Evolutionary conservation across 179 eudicot species (phyloP).

Genomic region (Silene vulgaris): DNA sequence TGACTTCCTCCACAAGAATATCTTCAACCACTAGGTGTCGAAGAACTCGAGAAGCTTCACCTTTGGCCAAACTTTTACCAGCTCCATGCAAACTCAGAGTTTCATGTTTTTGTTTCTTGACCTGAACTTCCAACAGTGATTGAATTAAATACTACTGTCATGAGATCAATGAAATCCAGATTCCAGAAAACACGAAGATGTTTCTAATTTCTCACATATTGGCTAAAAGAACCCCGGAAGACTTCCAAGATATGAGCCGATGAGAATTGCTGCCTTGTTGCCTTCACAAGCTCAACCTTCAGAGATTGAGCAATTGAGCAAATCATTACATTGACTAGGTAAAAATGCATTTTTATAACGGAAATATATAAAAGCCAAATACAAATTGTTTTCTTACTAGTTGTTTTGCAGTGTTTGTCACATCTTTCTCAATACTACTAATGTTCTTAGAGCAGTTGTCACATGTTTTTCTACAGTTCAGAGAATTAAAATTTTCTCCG

Average conservation of each 20-base stretch:
- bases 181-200: not conserved
- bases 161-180: not conserved
- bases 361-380: slow-evolving; percentile 11
- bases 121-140: slow-evolving; percentile 37
- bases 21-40: slow-evolving; percentile 88
- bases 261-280: slow-evolving; percentile 62
- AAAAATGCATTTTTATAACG: not conserved
- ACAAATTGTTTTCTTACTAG: slow-evolving; percentile 45
- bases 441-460: slow-evolving; percentile 68
- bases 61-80: slow-evolving; percentile 82
- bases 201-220: slow-evolving; percentile 51
- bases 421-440: slow-evolving; percentile 71
- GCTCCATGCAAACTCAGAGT: slow-evolving; percentile 74
- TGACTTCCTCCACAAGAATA: slow-evolving; percentile 78
- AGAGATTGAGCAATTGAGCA: slow-evolving; percentile 10
- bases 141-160: slow-evolving; percentile 13
- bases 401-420: slow-evolving; percentile 75
- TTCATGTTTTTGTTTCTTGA: slow-evolving; percentile 75
- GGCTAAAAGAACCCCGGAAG: slow-evolving; percentile 83
- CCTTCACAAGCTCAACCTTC: slow-evolving; percentile 86
- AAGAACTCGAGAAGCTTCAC: slow-evolving; percentile 87
- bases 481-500: slow-evolving; percentile 78
- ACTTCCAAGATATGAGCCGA: slow-evolving; percentile 91
- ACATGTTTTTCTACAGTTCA: slow-evolving; percentile 67
- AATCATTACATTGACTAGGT: slow-evolving; percentile 11